These are phyloP conservation scores for Leccinellum luteum DNA, from an alignment of 768 basidiomycete genomes.

Conservation along the genomic window DNA sequence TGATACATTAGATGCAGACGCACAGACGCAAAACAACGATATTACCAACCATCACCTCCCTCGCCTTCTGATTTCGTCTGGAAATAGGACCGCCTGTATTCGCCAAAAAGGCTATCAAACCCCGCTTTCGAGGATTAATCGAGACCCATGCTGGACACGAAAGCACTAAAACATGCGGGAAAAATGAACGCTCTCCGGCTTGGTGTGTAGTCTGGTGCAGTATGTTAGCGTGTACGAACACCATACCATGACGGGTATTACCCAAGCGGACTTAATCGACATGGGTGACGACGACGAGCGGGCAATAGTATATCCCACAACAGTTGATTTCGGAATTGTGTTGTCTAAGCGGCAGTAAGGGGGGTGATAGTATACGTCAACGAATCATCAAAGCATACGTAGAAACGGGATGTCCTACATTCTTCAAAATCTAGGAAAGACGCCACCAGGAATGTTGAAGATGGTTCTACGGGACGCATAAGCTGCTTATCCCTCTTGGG, in stretches of 20 bases:
- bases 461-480: slow-evolving; percentile 23
- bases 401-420: slow-evolving; percentile 40
- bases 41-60: slow-evolving; percentile 46
- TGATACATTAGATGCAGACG: neutral
- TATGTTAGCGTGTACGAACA: slow-evolving; percentile 2
- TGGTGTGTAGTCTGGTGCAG: slow-evolving; percentile 20
- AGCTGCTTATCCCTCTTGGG: slow-evolving; percentile 28
- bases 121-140: slow-evolving; percentile 29
- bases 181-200: slow-evolving; percentile 39
- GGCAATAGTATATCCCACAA: slow-evolving; percentile 31
- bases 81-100: slow-evolving; percentile 44
- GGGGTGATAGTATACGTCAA: slow-evolving; percentile 25
- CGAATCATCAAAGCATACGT: neutral
- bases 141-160: slow-evolving; percentile 36
- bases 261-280: slow-evolving; percentile 38
- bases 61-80: slow-evolving; percentile 30
- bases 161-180: slow-evolving; percentile 46
- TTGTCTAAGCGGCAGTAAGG: slow-evolving; percentile 39
- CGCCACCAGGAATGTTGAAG: slow-evolving; percentile 47
- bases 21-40: slow-evolving; percentile 56
- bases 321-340: slow-evolving; percentile 36
- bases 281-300: slow-evolving; percentile 30
- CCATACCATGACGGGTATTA: slow-evolving; percentile 17
- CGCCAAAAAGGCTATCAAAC: slow-evolving; percentile 48
- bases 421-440: slow-evolving; percentile 60